phyloP scores from a whole-genome alignment of 768 basidiomycete species.

The Leccinum boreale region DNA sequence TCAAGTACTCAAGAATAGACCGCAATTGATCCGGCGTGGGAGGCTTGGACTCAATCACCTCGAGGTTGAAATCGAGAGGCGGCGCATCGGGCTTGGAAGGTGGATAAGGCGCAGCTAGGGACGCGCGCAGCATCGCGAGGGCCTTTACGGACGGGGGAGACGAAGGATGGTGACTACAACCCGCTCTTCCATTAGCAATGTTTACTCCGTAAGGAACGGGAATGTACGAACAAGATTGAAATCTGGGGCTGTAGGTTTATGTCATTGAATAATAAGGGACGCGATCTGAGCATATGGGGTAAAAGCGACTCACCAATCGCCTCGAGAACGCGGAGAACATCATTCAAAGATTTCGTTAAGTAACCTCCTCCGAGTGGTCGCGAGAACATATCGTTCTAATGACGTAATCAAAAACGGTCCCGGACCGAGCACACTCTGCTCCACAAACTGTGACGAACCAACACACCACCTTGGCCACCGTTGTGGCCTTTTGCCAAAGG shows the following conservation, averaged over 20 bases:
- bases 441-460: too few species aligned
- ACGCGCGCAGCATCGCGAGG: slow-evolving; percentile 53
- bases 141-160: slow-evolving; percentile 66
- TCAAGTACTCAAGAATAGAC: slow-evolving; percentile 62
- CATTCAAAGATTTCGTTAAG: not conserved
- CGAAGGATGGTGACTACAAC: slow-evolving; percentile 55
- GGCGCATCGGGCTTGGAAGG: slow-evolving; percentile 39
- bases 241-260: slow-evolving; percentile 46
- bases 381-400: not conserved
- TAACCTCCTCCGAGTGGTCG: not conserved
- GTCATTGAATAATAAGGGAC: not conserved
- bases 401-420: slow-evolving; percentile 4
- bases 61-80: slow-evolving; percentile 68
- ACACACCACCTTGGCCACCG: too few species aligned
- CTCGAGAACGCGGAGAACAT: slow-evolving; percentile 37
- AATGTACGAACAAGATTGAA: slow-evolving; percentile 56
- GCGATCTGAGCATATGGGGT: not conserved
- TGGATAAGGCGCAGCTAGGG: slow-evolving; percentile 63
- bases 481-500: not conserved
- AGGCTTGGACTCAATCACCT: slow-evolving; percentile 60
- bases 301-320: slow-evolving; percentile 27
- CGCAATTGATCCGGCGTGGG: slow-evolving; percentile 68
- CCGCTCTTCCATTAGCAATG: slow-evolving; percentile 1
- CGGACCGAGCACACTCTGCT: too few species aligned
- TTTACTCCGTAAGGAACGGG: slow-evolving; percentile 6